Evolutionary conservation across 192 early-diverging fungal species (phyloP), one percentile per base, ranked within the genome.

Genomic region (Coemansia guatemalensis): DNA sequence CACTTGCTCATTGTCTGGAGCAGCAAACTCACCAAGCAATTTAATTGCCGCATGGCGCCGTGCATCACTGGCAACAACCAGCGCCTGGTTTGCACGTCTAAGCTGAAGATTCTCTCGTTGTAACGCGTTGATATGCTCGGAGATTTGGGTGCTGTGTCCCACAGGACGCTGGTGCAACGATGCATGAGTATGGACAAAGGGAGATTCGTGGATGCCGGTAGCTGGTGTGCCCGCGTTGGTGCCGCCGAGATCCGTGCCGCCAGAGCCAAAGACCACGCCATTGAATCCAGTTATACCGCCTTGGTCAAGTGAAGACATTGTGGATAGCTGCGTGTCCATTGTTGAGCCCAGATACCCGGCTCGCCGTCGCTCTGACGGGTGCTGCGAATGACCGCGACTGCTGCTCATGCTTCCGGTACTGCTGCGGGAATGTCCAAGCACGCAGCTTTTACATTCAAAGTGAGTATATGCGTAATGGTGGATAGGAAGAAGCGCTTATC

Each of bases 231-330:
- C 26, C 18, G 52, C 27, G 57, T 41, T 50, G 24, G 29, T 24
- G 23, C 20, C 48, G 35, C 56, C 58, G 18, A 57, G 53, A 56
- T 61, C 67, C 23, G 48, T 25, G 26, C 54, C 59, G 21, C 55
- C 64, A 3, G 66, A 62, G 18, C 67, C 73, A 62, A 72, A 78
- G 20, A 65, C 70, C 2, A 78, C 48, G 20, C 75, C 75, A 66
- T 72, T 78, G 62, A 78, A 73, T 12, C 69, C 75, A 8, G 55
- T 33, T 17, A 63, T 48, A 20, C 64, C 56, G 22, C 73, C 67
- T 25, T 73, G 70, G 18, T 64, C 72, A 18, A 60, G 26, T 2
- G 53, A 44, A 25, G 25, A 44, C 29, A 64, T 56, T 18, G 49
- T 25, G 7, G 56, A 29, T 41, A 58, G 48, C 5, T 35, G 48